Conservation (phyloP, 208 protist genomes). For the Leishmania guyanensis region DNA sequence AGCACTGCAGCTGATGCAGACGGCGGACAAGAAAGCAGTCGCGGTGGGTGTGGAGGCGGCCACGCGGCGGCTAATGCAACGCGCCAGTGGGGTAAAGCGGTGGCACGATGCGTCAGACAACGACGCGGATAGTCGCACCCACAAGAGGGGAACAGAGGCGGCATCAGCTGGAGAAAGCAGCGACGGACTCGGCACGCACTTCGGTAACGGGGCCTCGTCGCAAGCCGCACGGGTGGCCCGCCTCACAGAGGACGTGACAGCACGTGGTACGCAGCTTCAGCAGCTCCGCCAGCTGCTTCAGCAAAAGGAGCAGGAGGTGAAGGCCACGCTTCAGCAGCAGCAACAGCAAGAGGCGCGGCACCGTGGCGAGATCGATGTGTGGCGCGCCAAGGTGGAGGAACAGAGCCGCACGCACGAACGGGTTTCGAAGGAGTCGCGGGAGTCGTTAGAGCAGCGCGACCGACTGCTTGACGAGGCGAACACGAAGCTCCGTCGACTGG, state of each 20-base stretch:
- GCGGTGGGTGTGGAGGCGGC: constrained; percentile 1
- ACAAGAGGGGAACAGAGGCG: constrained; percentile 5
- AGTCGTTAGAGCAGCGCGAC: constrained; percentile 40
- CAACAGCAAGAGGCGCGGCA: constrained; percentile 46
- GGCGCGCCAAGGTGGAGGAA: constrained; percentile 54
- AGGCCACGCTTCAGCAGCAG: constrained; percentile 46
- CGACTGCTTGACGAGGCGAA: constrained; percentile 51
- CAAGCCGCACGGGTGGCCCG: constrained; percentile 31
- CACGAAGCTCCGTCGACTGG: constrained; percentile 53
- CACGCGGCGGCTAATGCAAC: constrained; percentile 4
- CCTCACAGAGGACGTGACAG: constrained; percentile 35
- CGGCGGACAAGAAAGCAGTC: background rate
- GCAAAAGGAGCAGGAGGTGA: constrained; percentile 62
- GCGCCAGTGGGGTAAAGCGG: constrained; percentile 30
- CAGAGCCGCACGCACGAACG: constrained; percentile 50
- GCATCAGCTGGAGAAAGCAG: constrained; percentile 1
- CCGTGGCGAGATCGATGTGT: constrained; percentile 42
- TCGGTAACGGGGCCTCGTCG: constrained; percentile 28
- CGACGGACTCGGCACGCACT: constrained; percentile 5
- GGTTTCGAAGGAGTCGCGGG: constrained; percentile 29
- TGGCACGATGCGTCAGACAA: constrained; percentile 16
- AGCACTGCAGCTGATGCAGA: constrained; percentile 29
- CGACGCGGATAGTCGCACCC: background rate
- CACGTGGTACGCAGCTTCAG: constrained; percentile 37
- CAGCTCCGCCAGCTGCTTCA: constrained; percentile 63